Conservation (phyloP, 345 rosid species). For the Lenwebbia sp. region DNA sequence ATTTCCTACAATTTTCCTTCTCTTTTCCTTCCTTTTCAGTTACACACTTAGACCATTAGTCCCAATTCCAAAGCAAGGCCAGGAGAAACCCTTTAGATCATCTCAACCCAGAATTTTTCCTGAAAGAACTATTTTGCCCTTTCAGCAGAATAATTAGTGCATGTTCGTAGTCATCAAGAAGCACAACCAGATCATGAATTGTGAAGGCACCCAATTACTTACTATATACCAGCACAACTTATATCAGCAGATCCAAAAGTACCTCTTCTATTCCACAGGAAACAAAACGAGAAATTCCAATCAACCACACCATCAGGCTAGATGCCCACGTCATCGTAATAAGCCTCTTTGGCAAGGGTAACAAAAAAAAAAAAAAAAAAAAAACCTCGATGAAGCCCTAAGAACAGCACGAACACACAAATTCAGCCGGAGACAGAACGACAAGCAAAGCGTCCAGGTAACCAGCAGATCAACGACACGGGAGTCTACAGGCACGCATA, state of each 20-base stretch:
- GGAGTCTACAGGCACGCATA: neutral
- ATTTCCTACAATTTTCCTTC: neutral
- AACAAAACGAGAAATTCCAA: neutral
- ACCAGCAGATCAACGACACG: neutral
- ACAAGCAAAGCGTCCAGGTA: neutral
- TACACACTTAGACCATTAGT: neutral
- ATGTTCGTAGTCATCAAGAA: neutral
- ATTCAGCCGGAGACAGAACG: neutral
- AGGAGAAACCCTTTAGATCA: neutral
- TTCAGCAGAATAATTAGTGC: neutral
- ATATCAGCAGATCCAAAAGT: neutral
- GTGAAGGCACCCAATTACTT: neutral
- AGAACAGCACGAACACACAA: neutral
- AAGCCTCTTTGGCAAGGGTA: neutral
- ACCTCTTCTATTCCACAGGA: neutral
- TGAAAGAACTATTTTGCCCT: neutral
- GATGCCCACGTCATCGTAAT: neutral
- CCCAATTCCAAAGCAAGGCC: neutral
- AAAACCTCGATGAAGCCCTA: neutral
- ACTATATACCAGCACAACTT: neutral
- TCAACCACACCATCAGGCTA: neutral
- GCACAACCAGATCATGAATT: neutral
- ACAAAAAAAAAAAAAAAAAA: neutral
- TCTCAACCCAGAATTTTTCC: neutral
- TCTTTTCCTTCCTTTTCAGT: neutral